Conservation (phyloP, 805 yeast species). For the Grigorovia jiainica region DNA sequence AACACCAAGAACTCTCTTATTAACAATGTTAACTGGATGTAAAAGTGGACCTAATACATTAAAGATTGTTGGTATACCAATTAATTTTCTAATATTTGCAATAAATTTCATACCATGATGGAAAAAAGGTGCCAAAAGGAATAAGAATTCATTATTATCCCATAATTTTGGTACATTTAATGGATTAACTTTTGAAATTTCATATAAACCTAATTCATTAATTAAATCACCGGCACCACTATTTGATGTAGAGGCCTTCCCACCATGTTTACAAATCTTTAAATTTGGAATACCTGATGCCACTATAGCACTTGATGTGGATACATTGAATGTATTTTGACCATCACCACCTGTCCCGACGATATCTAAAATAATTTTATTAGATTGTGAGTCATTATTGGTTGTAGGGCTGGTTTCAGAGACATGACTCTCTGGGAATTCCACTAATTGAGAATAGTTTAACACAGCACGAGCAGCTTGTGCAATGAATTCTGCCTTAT, state of each 20-base stretch:
- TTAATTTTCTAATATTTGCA: constrained; percentile 60
- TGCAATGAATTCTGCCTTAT: constrained; percentile 71
- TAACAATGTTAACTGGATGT: constrained; percentile 64
- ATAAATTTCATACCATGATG: constrained; percentile 86
- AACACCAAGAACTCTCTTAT: constrained; percentile 83
- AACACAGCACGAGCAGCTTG: constrained; percentile 74
- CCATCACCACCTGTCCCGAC: constrained; percentile 99
- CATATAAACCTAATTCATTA: constrained; percentile 64
- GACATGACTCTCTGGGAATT: constrained; percentile 29
- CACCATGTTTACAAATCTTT: constrained; percentile 89
- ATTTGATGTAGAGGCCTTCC: constrained; percentile 87
- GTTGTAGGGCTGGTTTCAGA: background rate
- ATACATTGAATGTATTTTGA: constrained; percentile 91
- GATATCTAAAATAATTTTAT: constrained; percentile 42
- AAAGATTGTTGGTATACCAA: constrained; percentile 90
- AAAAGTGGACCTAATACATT: constrained; percentile 89
- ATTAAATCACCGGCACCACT: constrained; percentile 93
- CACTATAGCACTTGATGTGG: constrained; percentile 89
- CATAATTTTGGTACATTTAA: constrained; percentile 48
- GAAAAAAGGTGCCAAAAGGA: constrained; percentile 89
- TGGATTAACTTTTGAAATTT: constrained; percentile 57
- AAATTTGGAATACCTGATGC: constrained; percentile 76
- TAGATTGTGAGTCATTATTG: background rate
- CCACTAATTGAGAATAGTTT: constrained; percentile 51
- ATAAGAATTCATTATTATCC: constrained; percentile 40